A percentile compares a stretch with the other conserved stretches of the same genome.
Conservation (phyloP, 106 monocot species). For the Apostasia ramifera region DNA sequence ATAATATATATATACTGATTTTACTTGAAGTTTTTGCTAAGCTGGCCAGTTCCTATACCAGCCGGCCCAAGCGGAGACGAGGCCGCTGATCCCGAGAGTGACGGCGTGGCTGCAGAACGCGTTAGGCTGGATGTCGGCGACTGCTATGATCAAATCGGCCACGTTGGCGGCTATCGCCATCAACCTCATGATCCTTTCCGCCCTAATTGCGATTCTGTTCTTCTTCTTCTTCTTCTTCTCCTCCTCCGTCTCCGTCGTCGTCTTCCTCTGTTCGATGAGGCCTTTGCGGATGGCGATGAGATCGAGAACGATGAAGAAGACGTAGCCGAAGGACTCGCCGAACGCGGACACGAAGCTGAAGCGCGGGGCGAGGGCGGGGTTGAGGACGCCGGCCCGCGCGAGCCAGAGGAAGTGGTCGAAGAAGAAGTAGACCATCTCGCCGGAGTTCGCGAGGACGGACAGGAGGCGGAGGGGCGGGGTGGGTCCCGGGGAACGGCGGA, state of each 20-base stretch:
- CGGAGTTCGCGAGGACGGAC: conserved; percentile 70
- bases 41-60: conserved; percentile 95
- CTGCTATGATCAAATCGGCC: conserved; percentile 67
- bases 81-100: conserved; percentile 83
- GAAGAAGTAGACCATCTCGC: conserved; percentile 99
- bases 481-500: conserved; percentile 49
- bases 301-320: conserved; percentile 72
- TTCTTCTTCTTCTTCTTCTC: conserved; percentile 23
- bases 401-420: conserved; percentile 96
- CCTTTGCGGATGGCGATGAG: conserved; percentile 55
- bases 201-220: conserved; percentile 14
- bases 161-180: conserved; percentile 80
- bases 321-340: conserved; percentile 79
- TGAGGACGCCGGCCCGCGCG: conserved; percentile 55
- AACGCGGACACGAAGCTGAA: conserved; percentile 92
- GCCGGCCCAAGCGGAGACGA: conserved; percentile 96
- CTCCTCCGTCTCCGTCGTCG: conserved; percentile 6
- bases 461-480: conserved; percentile 32
- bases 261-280: conserved; percentile 29
- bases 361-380: conserved; percentile 39
- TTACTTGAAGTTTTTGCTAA: too few relatives aligned
- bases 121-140: conserved; percentile 84
- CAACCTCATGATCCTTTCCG: conserved; percentile 84
- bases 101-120: conserved; percentile 80
- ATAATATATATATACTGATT: too few relatives aligned